Evolutionary conservation across 1,284 basidiomycete genomes (phyloP).

Genomic region (Cryptococcus maquisensis): DNA sequence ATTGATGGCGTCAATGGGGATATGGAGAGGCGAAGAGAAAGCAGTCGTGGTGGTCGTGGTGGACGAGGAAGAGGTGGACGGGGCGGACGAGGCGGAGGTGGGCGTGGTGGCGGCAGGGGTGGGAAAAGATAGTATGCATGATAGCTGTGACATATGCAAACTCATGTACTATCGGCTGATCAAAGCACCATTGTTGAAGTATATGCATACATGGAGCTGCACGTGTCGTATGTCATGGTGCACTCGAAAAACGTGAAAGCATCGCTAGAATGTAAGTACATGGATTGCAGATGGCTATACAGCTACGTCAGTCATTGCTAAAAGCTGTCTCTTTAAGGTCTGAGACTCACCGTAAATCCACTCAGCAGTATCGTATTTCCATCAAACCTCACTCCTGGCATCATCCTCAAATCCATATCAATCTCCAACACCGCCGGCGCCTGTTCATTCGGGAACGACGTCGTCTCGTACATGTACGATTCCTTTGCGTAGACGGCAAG

Average conservation of each 20-base stretch:
- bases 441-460: neutral
- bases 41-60: conserved; percentile 9
- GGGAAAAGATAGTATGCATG: no score
- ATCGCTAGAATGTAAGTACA: neutral
- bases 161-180: no score
- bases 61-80: conserved; percentile 9
- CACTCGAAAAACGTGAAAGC: no score
- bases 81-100: conserved; percentile 10
- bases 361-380: neutral
- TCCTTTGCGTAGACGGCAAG: neutral
- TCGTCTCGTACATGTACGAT: neutral
- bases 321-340: neutral
- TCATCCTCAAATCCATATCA: neutral
- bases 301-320: neutral
- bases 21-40: conserved; percentile 13
- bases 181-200: no score
- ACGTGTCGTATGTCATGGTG: no score
- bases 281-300: neutral
- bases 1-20: conserved; percentile 30
- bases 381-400: neutral
- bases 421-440: neutral
- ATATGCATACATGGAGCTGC: no score
- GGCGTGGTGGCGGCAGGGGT: neutral
- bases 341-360: neutral
- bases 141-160: no score